phyloP scores from a whole-genome alignment of 192 early-diverging fungal species.

The Coemansia sp. region DNA sequence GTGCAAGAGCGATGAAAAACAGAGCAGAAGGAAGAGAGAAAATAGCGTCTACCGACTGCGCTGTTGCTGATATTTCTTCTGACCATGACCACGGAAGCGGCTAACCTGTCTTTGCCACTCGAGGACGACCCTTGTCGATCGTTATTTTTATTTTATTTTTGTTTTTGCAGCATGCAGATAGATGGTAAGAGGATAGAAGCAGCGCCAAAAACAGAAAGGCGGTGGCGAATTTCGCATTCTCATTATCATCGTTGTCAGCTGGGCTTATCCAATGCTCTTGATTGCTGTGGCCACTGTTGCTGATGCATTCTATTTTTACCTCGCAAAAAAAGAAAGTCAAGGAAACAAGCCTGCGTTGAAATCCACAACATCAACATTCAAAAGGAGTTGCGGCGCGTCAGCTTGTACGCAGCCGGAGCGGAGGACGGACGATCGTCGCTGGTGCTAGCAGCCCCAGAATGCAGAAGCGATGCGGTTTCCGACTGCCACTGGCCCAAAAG shows the following conservation, averaged over 20 bases:
- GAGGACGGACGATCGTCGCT: constrained; percentile 5
- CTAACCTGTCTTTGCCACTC: not conserved
- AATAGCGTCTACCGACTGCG: not conserved
- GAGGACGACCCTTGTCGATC: not conserved
- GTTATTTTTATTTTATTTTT: not conserved
- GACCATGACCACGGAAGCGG: not conserved
- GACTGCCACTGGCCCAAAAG: constrained; percentile 56
- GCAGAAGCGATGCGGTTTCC: not conserved
- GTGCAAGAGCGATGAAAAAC: not conserved
- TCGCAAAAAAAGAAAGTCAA: too few species aligned
- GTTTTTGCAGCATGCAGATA: not conserved
- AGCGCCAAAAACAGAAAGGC: not conserved
- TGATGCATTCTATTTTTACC: not conserved
- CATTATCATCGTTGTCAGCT: too few species aligned
- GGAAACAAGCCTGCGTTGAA: too few species aligned
- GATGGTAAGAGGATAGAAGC: not conserved
- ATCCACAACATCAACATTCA: not conserved
- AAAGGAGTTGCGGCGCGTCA: constrained; percentile 43
- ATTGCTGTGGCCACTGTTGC: too few species aligned
- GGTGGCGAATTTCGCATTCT: too few species aligned
- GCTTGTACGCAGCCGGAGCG: constrained; percentile 8
- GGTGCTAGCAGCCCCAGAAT: not conserved
- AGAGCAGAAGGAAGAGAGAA: not conserved
- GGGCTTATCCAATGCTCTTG: too few species aligned
- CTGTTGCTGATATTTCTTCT: not conserved